These are phyloP conservation scores for Geotrichum bryndzae DNA, from an alignment of 1,139 yeast species.

Conservation along the genomic window DNA sequence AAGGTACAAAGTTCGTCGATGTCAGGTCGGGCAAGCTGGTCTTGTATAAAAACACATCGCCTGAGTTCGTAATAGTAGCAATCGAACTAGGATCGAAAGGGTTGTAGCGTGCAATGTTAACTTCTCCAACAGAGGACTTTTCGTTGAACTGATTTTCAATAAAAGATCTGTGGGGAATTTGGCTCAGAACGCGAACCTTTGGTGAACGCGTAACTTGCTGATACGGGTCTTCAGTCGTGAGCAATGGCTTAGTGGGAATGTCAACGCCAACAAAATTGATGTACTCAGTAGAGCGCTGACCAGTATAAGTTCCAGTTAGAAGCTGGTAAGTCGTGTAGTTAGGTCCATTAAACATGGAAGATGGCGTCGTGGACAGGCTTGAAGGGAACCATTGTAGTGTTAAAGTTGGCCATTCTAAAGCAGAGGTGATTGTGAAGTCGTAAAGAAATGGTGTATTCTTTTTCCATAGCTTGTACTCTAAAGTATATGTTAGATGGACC, in stretches of 20 bases:
- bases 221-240: slow-evolving; percentile 21
- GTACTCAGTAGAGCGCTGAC: slow-evolving; percentile 33
- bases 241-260: slow-evolving; percentile 44
- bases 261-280: slow-evolving; percentile 70
- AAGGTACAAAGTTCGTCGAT: slow-evolving; percentile 21
- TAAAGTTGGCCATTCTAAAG: slow-evolving; percentile 52
- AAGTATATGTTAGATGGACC: neutral
- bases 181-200: slow-evolving; percentile 12
- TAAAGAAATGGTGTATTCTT: slow-evolving; percentile 83
- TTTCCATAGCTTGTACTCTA: slow-evolving; percentile 55
- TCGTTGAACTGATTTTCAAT: slow-evolving; percentile 41
- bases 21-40: slow-evolving; percentile 25
- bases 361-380: slow-evolving; percentile 14
- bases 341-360: slow-evolving; percentile 14
- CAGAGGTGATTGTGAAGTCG: slow-evolving; percentile 65
- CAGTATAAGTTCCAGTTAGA: slow-evolving; percentile 75
- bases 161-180: slow-evolving; percentile 22
- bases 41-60: slow-evolving; percentile 58
- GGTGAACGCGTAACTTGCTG: slow-evolving; percentile 8
- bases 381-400: slow-evolving; percentile 39
- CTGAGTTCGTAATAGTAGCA: slow-evolving; percentile 74
- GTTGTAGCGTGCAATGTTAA: slow-evolving; percentile 77
- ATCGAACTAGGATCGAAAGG: slow-evolving; percentile 64
- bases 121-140: slow-evolving; percentile 40
- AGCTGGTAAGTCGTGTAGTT: slow-evolving; percentile 36